Conservation (phyloP, 768 basidiomycete species). For the Grammothele lineata region DNA sequence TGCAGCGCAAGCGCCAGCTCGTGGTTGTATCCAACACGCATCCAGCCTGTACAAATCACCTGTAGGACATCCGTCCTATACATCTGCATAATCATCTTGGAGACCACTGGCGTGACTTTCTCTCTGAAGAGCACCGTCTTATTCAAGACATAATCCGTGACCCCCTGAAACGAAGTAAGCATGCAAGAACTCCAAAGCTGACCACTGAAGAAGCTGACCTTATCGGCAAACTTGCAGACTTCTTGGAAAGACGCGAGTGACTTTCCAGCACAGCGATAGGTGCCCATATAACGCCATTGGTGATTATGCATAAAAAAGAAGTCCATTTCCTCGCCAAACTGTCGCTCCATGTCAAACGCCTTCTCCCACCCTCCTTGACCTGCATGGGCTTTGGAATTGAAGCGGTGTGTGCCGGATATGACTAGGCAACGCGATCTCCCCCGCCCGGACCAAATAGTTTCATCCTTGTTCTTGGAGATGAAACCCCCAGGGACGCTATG, state of each 20-base stretch:
- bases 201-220: too few species aligned
- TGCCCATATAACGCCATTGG: not conserved
- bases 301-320: not conserved
- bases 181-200: too few species aligned
- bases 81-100: constrained; percentile 1
- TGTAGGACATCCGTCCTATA: constrained; percentile 3
- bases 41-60: constrained; percentile 7
- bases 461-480: too few species aligned
- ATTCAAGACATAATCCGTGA: too few species aligned
- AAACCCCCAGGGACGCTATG: too few species aligned
- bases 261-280: too few species aligned
- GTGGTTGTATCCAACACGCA: constrained; percentile 8
- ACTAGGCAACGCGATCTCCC: not conserved
- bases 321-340: not conserved
- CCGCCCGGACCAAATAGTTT: too few species aligned
- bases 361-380: not conserved
- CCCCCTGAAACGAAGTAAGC: too few species aligned
- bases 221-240: too few species aligned
- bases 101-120: not conserved
- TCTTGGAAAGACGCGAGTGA: too few species aligned
- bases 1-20: constrained; percentile 1
- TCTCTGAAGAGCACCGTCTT: not conserved
- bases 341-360: not conserved
- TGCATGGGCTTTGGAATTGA: not conserved
- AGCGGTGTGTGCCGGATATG: not conserved